Evolutionary conservation across 1,139 yeast genomes (phyloP).

Genomic region (Spencermartinsiella ligniputridi): DNA sequence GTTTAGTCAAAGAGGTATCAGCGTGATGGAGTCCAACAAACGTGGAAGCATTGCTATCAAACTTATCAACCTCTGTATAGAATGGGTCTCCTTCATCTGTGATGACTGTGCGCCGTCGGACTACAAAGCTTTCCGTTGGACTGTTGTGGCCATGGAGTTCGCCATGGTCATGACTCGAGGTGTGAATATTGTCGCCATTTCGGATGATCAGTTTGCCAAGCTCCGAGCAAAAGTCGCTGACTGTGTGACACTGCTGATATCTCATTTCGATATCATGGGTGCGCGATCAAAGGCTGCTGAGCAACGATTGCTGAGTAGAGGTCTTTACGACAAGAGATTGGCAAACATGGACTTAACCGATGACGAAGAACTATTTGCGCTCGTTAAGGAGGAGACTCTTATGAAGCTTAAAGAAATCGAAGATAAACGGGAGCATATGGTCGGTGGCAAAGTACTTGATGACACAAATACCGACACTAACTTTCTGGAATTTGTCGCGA

Average conservation of each 20-base stretch:
- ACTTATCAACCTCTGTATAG: conserved; percentile 71
- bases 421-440: conserved; percentile 46
- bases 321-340: background rate
- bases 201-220: conserved; percentile 68
- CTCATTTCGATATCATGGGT: conserved; percentile 98
- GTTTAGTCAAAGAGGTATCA: conserved; percentile 68
- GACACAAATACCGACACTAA: conserved; percentile 84
- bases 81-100: conserved; percentile 89
- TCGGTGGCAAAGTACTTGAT: conserved; percentile 86
- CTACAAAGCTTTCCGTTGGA: conserved; percentile 88
- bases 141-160: conserved; percentile 91
- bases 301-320: conserved; percentile 32
- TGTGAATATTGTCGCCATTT: conserved; percentile 75
- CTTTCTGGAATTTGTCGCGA: conserved; percentile 78
- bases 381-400: conserved; percentile 57
- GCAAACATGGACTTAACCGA: conserved; percentile 36
- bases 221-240: conserved; percentile 85
- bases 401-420: conserved; percentile 59
- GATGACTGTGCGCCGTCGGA: conserved; percentile 96
- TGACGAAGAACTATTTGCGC: conserved; percentile 54
- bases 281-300: conserved; percentile 89
- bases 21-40: conserved; percentile 58
- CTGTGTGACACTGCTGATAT: conserved; percentile 86
- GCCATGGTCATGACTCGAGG: conserved; percentile 95
- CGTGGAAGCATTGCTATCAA: conserved; percentile 68